phyloP scores from a whole-genome alignment of 163 green algal genomes.

The Chlorella variabilis region DNA sequence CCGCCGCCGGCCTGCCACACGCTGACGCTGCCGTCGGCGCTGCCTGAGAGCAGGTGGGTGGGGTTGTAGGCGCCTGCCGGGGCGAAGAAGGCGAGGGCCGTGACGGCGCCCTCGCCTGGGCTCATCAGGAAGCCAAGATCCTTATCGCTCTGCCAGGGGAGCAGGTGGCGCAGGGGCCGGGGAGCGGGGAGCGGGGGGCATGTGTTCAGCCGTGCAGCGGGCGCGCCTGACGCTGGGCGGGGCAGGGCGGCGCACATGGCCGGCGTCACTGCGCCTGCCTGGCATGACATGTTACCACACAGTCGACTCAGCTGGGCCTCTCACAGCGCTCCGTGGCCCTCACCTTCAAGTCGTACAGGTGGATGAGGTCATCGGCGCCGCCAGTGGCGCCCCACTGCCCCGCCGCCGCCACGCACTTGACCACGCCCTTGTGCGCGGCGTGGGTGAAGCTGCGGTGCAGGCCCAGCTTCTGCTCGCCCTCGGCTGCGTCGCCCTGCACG shows the following conservation, averaged over 20 bases:
- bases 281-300: too few relatives aligned
- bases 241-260: too few relatives aligned
- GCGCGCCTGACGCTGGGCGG: too few relatives aligned
- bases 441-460: conserved; percentile 48
- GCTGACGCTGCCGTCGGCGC: conserved; percentile 73
- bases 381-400: conserved; percentile 76
- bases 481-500: background rate
- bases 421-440: conserved; percentile 64
- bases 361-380: conserved; percentile 85
- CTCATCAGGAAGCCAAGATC: conserved; percentile 87
- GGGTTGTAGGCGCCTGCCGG: conserved; percentile 54
- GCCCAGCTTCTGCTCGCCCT: background rate
- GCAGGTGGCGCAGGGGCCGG: too few relatives aligned
- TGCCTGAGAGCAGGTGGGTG: conserved; percentile 84
- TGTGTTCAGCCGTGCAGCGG: background rate
- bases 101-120: conserved; percentile 80
- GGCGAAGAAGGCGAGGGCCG: conserved; percentile 74
- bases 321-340: too few relatives aligned
- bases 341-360: conserved; percentile 84
- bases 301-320: too few relatives aligned
- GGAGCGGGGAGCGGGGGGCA: too few relatives aligned
- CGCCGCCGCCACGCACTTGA: conserved; percentile 78
- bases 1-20: conserved; percentile 75
- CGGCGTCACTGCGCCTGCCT: too few relatives aligned
- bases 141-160: conserved; percentile 49